phyloP scores from a whole-genome alignment of 1,284 basidiomycete genomes.

The Xerocomus nothofagi region DNA sequence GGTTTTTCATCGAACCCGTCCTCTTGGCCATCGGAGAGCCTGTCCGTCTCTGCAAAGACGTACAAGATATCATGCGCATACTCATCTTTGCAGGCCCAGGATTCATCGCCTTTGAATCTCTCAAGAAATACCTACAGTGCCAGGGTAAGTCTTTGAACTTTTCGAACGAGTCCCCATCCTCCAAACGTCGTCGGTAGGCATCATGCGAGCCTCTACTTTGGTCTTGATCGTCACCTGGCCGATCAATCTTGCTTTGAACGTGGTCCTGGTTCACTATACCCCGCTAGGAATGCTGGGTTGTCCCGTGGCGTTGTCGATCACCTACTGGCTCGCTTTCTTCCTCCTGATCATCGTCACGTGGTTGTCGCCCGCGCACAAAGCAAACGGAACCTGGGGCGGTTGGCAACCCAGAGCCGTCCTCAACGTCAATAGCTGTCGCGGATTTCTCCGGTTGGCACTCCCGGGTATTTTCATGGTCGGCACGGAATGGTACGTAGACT shows the following conservation, averaged over 20 bases:
- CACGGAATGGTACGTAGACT: slow-evolving; percentile 65
- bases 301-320: slow-evolving; percentile 63
- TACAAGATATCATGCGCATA: slow-evolving; percentile 63
- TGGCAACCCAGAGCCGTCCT: slow-evolving; percentile 48
- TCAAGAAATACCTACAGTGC: slow-evolving; percentile 79
- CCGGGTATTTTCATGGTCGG: slow-evolving; percentile 78
- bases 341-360: slow-evolving; percentile 50
- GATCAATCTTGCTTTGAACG: slow-evolving; percentile 61
- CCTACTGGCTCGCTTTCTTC: slow-evolving; percentile 67
- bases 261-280: slow-evolving; percentile 60
- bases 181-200: slow-evolving; percentile 44
- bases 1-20: slow-evolving; percentile 60
- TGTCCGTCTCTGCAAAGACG: slow-evolving; percentile 50
- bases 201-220: slow-evolving; percentile 68
- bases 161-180: not conserved
- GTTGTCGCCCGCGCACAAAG: slow-evolving; percentile 50
- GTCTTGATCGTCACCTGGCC: slow-evolving; percentile 61
- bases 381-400: slow-evolving; percentile 67
- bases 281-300: slow-evolving; percentile 62
- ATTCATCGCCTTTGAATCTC: slow-evolving; percentile 72
- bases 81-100: slow-evolving; percentile 66
- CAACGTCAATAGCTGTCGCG: slow-evolving; percentile 47
- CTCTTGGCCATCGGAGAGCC: slow-evolving; percentile 66
- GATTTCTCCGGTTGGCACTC: slow-evolving; percentile 63
- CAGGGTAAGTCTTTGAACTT: slow-evolving; percentile 51